Conservation (phyloP, 1,284 basidiomycete genomes). For the Hypsizygus ulmarius region DNA sequence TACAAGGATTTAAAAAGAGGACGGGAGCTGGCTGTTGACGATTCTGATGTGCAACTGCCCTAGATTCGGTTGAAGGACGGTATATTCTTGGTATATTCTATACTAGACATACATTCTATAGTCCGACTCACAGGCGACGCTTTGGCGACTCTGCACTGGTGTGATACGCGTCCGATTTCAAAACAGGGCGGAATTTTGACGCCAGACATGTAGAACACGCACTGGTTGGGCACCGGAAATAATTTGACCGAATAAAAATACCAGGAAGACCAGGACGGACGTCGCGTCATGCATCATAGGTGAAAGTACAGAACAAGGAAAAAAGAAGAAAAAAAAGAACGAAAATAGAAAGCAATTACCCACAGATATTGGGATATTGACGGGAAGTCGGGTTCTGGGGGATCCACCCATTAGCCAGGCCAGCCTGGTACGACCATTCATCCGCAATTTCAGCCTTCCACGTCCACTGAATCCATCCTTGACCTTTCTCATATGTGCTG, state of each 20-base stretch:
- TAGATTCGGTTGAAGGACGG: background rate
- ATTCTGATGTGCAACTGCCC: constrained; percentile 2
- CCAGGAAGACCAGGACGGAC: background rate
- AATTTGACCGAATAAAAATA: constrained; percentile 1
- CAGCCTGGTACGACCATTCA: constrained; percentile 77
- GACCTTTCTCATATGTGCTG: constrained; percentile 58
- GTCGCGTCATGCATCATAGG: background rate
- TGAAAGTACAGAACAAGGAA: background rate
- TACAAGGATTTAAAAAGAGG: constrained; percentile 48
- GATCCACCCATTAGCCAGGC: constrained; percentile 82
- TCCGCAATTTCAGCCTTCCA: constrained; percentile 72
- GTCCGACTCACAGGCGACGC: too few species aligned
- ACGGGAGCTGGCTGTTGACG: constrained; percentile 10
- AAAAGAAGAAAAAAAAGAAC: constrained; percentile 5
- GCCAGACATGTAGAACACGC: too few species aligned
- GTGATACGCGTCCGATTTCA: too few species aligned
- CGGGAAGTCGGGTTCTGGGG: constrained; percentile 47
- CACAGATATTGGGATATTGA: constrained; percentile 41
- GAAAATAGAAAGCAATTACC: constrained; percentile 20
- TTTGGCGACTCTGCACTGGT: too few species aligned
- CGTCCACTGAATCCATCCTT: constrained; percentile 76
- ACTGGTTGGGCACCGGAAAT: too few species aligned
- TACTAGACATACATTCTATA: background rate
- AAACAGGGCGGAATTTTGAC: too few species aligned
- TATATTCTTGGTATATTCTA: background rate